Conservation (phyloP, 2,329 filamentous ascomycete genomes). For the Dactylellina cionopaga region DNA sequence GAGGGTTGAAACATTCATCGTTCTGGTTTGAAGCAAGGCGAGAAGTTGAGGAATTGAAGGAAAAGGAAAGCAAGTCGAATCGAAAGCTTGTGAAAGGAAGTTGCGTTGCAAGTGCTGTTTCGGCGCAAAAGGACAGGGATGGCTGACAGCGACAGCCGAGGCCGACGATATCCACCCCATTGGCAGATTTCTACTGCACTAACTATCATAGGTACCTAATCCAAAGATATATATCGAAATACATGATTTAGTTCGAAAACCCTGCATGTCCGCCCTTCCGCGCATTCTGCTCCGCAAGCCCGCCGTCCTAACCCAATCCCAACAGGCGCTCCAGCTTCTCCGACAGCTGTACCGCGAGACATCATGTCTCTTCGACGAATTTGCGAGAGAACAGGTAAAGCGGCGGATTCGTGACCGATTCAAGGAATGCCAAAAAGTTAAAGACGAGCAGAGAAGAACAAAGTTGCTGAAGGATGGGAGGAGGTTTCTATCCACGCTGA, state of each 20-base stretch:
- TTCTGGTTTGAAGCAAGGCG: neutral
- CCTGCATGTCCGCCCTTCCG: slow-evolving; percentile 41
- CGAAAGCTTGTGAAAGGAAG: slow-evolving; percentile 17
- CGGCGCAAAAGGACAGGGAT: slow-evolving; percentile 2
- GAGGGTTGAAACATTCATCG: slow-evolving; percentile 34
- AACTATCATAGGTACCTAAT: neutral
- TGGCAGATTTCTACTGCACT: slow-evolving; percentile 1
- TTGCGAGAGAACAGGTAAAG: slow-evolving; percentile 53
- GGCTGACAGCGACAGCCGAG: slow-evolving; percentile 47
- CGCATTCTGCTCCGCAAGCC: slow-evolving; percentile 45
- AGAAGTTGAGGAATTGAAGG: neutral
- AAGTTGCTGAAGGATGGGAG: slow-evolving; percentile 54
- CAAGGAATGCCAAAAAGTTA: slow-evolving; percentile 24
- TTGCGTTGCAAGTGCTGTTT: slow-evolving; percentile 39
- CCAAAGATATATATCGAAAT: neutral
- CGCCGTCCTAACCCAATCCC: slow-evolving; percentile 37
- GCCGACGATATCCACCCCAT: slow-evolving; percentile 46
- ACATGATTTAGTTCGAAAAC: slow-evolving; percentile 14
- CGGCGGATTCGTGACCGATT: slow-evolving; percentile 54
- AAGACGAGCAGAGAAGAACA: slow-evolving; percentile 22
- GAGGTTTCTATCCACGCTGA: slow-evolving; percentile 53
- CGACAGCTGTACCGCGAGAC: slow-evolving; percentile 53
- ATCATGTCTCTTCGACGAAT: slow-evolving; percentile 56
- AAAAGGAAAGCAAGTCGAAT: neutral
- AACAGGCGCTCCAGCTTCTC: slow-evolving; percentile 35